Evolutionary conservation across 306 rosid genomes (phyloP).

Genomic region (Malus sylvestris): DNA sequence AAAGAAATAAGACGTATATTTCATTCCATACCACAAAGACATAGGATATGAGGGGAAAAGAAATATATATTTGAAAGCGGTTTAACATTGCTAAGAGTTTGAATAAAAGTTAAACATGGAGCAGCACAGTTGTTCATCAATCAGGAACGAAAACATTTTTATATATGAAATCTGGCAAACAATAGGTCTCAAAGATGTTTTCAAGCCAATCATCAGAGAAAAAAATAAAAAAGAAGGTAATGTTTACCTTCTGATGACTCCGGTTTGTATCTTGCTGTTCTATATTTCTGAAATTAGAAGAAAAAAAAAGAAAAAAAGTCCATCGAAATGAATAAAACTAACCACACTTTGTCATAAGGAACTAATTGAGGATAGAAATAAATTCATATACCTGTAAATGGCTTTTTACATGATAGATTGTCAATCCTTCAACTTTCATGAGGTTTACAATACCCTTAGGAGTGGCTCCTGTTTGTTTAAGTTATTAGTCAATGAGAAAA

Average conservation of each 20-base stretch:
- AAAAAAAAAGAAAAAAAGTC: neutral
- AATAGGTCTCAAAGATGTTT: neutral
- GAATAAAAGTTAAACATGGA: neutral
- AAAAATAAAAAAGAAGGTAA: slow-evolving; percentile 16
- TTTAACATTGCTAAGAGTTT: neutral
- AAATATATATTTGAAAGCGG: neutral
- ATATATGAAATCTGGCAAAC: neutral
- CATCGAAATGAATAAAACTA: slow-evolving; percentile 12
- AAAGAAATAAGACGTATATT: neutral
- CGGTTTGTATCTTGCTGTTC: slow-evolving; percentile 93
- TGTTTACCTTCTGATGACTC: slow-evolving; percentile 75
- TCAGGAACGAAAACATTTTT: neutral
- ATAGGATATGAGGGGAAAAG: neutral
- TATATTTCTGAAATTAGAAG: slow-evolving; percentile 69
- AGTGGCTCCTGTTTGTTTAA: slow-evolving; percentile 71
- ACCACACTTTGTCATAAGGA: slow-evolving; percentile 10
- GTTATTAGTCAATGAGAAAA: slow-evolving; percentile 2
- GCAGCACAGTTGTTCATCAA: neutral
- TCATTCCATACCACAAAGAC: neutral
- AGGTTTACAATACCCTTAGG: slow-evolving; percentile 85
- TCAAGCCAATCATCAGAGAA: slow-evolving; percentile 7
- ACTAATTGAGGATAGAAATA: neutral
- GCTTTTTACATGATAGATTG: slow-evolving; percentile 95
- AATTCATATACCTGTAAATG: slow-evolving; percentile 69
- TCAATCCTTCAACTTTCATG: slow-evolving; percentile 84